Base-by-base conservation (phyloP, 805 yeast species). In the Yamadazyma olivae region DNA sequence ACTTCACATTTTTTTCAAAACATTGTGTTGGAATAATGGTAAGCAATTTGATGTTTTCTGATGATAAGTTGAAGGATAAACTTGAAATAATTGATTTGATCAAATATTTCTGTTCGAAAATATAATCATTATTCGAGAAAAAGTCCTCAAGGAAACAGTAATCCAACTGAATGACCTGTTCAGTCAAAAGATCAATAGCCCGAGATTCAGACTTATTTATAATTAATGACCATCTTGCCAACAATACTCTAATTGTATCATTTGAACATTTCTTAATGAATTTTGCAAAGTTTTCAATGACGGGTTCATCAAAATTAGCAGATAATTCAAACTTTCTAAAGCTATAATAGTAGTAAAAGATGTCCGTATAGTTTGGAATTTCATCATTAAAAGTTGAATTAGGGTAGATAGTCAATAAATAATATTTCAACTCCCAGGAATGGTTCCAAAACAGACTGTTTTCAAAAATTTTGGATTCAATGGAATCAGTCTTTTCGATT, bases 141-240 rank as follows among this genome's bases (percentile, higher is more conserved):
- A 17, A 22, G 3, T 7, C 14, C 15, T 20, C 13, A 3, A 35
- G 20, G 22, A 21, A 28, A 3, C 9, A n/a, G 4, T 6, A 3
- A 12, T 37, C 34, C 15, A 23, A 34, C 17, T 36, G 39, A 7
- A 20, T 7, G 23, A 20, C 10, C 23, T 75, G 82, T 45, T 79
- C 84, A 46, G 70, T 77, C 13, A 75, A 49, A 21, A 64, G 52
- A 27, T 61, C 68, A 34, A 71, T 48, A n/a, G 49, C 25, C n/a
- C n/a, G n/a, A 1, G 6, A n/a, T 45, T 73, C 64, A 30, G 57
- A 43, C 5, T 39, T 31, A 45, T 75, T 62, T 27, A 70, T 36
- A 1, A 81, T 40, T 1, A 80, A 71, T 26, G 70, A 48, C 88
- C 88, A 83, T 47, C 86, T 73, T 7, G 48, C 32, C 34, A 79